These are phyloP conservation scores for Lachnellula suecica DNA, from an alignment of 2,329 filamentous ascomycete species.

Conservation along the genomic window DNA sequence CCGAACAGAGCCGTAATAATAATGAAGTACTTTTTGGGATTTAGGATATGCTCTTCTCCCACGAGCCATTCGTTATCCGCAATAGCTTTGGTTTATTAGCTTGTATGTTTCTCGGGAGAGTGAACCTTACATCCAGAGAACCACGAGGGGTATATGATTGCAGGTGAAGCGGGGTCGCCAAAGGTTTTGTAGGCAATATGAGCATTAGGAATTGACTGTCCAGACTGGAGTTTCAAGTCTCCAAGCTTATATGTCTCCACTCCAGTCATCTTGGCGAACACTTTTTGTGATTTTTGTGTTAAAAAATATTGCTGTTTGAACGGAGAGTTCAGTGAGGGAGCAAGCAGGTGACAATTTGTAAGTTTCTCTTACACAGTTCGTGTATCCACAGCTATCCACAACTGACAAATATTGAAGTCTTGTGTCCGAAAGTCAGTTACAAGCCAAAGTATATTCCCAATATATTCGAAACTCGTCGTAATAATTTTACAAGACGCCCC, in stretches of 20 bases:
- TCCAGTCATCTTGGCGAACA: constrained; percentile 16
- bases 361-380: too few species aligned
- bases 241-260: constrained; percentile 56
- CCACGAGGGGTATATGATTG: constrained; percentile 77
- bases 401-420: too few species aligned
- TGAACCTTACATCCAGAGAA: constrained; percentile 57
- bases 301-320: background rate
- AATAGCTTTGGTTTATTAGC: constrained; percentile 45
- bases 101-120: background rate
- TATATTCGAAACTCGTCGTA: too few species aligned
- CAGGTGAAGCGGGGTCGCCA: constrained; percentile 59
- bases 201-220: constrained; percentile 60
- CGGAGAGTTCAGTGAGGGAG: too few species aligned
- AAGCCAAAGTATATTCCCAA: too few species aligned
- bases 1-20: constrained; percentile 69
- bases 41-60: constrained; percentile 47
- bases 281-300: background rate
- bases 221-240: constrained; percentile 66
- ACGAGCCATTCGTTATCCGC: constrained; percentile 75
- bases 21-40: constrained; percentile 65
- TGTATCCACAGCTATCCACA: too few species aligned
- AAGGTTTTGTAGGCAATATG: constrained; percentile 77
- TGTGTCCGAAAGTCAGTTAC: too few species aligned
- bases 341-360: too few species aligned
- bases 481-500: too few species aligned